Percentiles rank a stretch among this genome's conserved stretches.
Evolutionary conservation across 805 yeast genomes (phyloP).

Genomic region (Candida coquimbonensis): DNA sequence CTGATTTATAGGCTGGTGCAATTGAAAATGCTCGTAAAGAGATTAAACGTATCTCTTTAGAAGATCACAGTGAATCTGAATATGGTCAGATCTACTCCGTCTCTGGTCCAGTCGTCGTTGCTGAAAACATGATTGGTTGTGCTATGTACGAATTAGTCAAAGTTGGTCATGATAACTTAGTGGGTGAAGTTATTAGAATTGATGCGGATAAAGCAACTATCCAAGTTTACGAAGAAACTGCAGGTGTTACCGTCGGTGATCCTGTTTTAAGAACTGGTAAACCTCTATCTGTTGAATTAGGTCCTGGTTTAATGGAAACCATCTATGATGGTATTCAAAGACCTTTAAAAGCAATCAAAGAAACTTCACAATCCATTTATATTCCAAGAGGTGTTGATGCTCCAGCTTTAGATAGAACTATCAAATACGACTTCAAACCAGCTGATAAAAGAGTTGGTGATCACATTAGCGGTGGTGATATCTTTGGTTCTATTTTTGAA

Average conservation of each 20-base stretch:
- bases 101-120: constrained; percentile 96
- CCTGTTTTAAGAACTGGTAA: constrained; percentile 98
- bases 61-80: constrained; percentile 64
- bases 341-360: constrained; percentile 91
- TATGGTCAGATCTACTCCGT: constrained; percentile 91
- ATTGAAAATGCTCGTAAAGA: constrained; percentile 95
- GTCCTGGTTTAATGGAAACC: constrained; percentile 99
- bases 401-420: constrained; percentile 83
- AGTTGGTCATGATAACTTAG: constrained; percentile 94
- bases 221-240: constrained; percentile 98
- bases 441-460: constrained; percentile 80
- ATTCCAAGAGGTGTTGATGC: constrained; percentile 98
- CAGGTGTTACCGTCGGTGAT: constrained; percentile 98
- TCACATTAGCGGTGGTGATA: constrained; percentile 97
- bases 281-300: constrained; percentile 97
- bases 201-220: constrained; percentile 95
- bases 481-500: constrained; percentile 88
- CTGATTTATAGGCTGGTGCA: constrained; percentile 70
- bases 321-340: constrained; percentile 99
- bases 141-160: constrained; percentile 99
- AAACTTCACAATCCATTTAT: constrained; percentile 82
- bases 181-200: constrained; percentile 97
- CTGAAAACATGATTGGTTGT: constrained; percentile 98
- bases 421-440: constrained; percentile 83
- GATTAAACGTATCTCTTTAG: constrained; percentile 76